Percentiles rank a stretch among this genome's conserved stretches.
phyloP scores from a whole-genome alignment of 176 grass and related monocot species.

The Bothriochloa decipiens region DNA sequence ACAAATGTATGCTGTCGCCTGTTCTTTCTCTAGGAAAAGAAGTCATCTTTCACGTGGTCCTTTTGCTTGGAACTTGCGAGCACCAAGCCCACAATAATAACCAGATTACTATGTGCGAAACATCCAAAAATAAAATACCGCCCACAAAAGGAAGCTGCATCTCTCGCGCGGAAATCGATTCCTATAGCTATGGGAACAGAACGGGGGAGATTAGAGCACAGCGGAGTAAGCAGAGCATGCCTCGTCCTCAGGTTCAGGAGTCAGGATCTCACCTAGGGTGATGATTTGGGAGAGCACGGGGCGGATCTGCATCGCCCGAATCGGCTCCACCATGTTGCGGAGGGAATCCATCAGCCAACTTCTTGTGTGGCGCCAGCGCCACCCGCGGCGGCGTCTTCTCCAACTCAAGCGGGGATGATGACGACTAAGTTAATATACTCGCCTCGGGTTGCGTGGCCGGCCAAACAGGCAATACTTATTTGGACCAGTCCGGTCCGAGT shows the following conservation, averaged over 20 bases:
- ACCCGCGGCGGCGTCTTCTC: too few relatives aligned
- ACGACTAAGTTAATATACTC: not conserved
- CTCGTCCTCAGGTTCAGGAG: not conserved
- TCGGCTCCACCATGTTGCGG: constrained; percentile 38
- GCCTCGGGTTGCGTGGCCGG: not conserved
- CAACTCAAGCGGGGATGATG: not conserved
- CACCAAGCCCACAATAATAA: not conserved
- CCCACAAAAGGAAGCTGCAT: not conserved
- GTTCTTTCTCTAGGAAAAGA: not conserved
- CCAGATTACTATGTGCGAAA: not conserved
- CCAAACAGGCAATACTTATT: too few relatives aligned
- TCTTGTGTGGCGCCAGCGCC: not conserved
- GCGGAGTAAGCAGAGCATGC: not conserved
- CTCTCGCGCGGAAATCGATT: not conserved
- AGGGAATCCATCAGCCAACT: constrained; percentile 37
- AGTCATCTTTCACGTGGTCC: not conserved
- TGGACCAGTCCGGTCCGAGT: too few relatives aligned
- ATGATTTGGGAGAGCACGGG: constrained; percentile 52
- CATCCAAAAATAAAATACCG: too few relatives aligned
- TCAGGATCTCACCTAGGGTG: constrained; percentile 45
- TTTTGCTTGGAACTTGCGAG: not conserved
- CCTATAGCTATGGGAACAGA: not conserved
- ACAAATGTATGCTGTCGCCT: not conserved
- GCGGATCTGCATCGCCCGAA: constrained; percentile 46
- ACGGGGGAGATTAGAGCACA: not conserved